A percentile compares a stretch with the other conserved stretches of the same genome.
phyloP scores from a whole-genome alignment of 495 filamentous ascomycete genomes.

The Penicillium tannophilum region DNA sequence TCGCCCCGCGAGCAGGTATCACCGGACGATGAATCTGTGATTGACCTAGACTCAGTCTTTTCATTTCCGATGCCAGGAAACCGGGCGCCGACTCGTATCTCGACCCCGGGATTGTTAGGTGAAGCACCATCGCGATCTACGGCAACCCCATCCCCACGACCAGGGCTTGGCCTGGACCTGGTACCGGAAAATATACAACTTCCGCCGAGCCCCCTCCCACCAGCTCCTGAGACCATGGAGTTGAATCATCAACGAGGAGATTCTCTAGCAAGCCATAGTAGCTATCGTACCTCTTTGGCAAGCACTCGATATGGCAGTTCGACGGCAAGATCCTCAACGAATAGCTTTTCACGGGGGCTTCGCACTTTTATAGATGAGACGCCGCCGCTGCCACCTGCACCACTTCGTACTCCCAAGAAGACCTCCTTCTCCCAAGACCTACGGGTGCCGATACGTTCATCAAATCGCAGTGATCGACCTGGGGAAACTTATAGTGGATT shows the following conservation, averaged over 20 bases:
- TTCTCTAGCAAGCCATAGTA: constrained; percentile 47
- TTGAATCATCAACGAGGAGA: constrained; percentile 32
- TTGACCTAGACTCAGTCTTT: constrained; percentile 62
- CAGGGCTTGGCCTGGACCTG: constrained; percentile 17
- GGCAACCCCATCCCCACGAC: constrained; percentile 20
- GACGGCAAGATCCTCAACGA: constrained; percentile 42
- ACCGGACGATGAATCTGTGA: constrained; percentile 33
- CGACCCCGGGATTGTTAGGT: constrained; percentile 30
- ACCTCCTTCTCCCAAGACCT: constrained; percentile 28
- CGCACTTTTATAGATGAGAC: constrained; percentile 40
- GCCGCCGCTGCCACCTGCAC: constrained; percentile 39
- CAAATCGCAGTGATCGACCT: constrained; percentile 20
- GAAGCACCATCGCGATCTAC: constrained; percentile 21
- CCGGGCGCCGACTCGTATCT: constrained; percentile 32
- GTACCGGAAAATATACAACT: constrained; percentile 25
- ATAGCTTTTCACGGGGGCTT: constrained; percentile 37
- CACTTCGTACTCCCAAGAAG: constrained; percentile 30
- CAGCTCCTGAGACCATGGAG: constrained; percentile 13
- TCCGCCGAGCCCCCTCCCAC: constrained; percentile 36
- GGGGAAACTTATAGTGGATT: constrained; percentile 35
- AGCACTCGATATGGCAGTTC: constrained; percentile 47
- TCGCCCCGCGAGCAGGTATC: constrained; percentile 50
- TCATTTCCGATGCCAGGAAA: constrained; percentile 59
- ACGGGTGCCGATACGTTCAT: constrained; percentile 26
- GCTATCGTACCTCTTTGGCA: constrained; percentile 45